Evolutionary conservation across 1,139 yeast species (phyloP), one percentile per base, ranked within the genome.

Genomic region (Yamadazyma epiphylla): DNA sequence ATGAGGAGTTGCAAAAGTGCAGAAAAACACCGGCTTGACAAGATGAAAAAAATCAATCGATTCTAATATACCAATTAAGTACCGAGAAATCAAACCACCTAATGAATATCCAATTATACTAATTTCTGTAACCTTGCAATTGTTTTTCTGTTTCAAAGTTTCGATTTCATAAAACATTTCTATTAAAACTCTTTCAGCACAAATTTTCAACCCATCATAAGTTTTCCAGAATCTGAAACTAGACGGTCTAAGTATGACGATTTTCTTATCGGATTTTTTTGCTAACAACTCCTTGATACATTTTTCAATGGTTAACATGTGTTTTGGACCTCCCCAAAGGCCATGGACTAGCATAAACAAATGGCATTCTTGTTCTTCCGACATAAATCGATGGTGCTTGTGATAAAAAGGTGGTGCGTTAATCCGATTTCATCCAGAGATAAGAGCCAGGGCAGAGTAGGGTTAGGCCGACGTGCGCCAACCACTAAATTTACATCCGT

Each of bases 1-100:
- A 58, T 89, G 96, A 1, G 97, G 97, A 2, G 95, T 80, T 2
- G 96, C 96, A 62, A 88, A 82, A 0, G 95, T 84, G 11, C 88
- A 70, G 49, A 81, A 82, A 30, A 77, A 60, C 2, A 73, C 58
- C 0, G 95, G 95, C 41, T 70, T 60, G 12, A 86, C 73, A 2
- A 46, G 47, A 2, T 77, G 70, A 43, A 86, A 86, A 37, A 80
- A 67, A 0, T 69, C 70, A 37, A 70, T 43, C 17, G 64, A 70
- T 29, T 72, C 52, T 27, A 87, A 58, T 29, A 79, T 66, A 0
- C 96, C 96, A 36, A 87, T 65, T 11, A 83, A 71, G 49, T 83
- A 85, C 27, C 96, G 48, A 8, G 68, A 45, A 20, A 68, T 61
- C 46, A 47, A 72, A 40, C 55, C 66, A 29, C 74, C 74, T 17